Percentiles rank a stretch among this genome's conserved stretches.
Evolutionary conservation across 1,284 basidiomycete species (phyloP).

Genomic region (Leccinum pachyderme): DNA sequence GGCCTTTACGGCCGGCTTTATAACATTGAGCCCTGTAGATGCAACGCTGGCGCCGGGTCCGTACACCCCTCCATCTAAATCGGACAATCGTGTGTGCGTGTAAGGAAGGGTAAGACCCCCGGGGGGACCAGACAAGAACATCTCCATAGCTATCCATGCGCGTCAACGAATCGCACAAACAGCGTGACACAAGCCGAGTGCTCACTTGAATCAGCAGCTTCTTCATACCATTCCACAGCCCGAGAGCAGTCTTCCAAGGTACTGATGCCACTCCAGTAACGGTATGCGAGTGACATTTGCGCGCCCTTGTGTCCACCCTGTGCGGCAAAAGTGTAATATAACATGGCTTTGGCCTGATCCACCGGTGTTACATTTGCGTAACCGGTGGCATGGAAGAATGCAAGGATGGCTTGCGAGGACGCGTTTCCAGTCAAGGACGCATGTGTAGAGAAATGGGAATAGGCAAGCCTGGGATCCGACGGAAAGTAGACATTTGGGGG

Average conservation of each 20-base stretch:
- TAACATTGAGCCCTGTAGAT: constrained; percentile 74
- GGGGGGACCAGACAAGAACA: constrained; percentile 83
- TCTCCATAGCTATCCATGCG: constrained; percentile 55
- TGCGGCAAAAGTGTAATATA: constrained; percentile 93
- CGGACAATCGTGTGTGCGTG: constrained; percentile 81
- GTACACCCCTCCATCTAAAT: constrained; percentile 88
- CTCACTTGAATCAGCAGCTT: constrained; percentile 79
- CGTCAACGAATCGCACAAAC: not conserved
- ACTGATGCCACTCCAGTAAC: constrained; percentile 95
- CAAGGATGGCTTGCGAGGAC: constrained; percentile 80
- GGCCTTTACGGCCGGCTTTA: constrained; percentile 79
- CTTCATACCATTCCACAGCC: constrained; percentile 85
- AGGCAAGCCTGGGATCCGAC: constrained; percentile 59
- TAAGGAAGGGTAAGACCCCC: constrained; percentile 87
- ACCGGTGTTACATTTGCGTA: constrained; percentile 70
- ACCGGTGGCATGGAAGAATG: constrained; percentile 86
- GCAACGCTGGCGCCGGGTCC: constrained; percentile 92
- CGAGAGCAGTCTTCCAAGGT: constrained; percentile 81
- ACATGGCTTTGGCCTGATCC: constrained; percentile 74
- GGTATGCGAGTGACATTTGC: constrained; percentile 91
- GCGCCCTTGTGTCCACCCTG: constrained; percentile 84
- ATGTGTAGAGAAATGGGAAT: constrained; percentile 58
- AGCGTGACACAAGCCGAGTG: constrained; percentile 31
- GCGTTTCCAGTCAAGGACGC: constrained; percentile 72
- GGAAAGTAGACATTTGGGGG: constrained; percentile 66